Percentiles rank a stretch among this genome's conserved stretches.
Conservation (phyloP, 2,329 filamentous ascomycete species). For the Escovopsis sp. region DNA sequence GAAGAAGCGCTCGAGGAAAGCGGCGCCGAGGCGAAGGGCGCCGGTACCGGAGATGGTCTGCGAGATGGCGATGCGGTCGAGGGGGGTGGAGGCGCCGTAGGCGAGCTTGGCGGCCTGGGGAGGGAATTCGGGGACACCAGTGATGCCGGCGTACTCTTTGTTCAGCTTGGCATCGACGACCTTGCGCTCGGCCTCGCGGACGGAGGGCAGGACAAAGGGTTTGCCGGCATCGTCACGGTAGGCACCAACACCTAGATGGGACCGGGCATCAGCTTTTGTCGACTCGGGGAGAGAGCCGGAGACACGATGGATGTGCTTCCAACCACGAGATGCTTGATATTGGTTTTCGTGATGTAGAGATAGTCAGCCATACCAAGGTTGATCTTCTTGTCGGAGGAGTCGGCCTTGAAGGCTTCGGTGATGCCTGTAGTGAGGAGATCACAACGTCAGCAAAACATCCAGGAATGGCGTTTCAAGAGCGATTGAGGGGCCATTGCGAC, state of each 20-base stretch:
- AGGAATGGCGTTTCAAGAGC: not conserved
- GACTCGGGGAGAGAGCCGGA: conserved; percentile 1
- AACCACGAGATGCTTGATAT: too few relatives aligned
- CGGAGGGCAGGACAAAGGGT: conserved; percentile 92
- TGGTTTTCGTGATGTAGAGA: conserved; percentile 4
- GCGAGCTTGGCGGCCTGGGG: conserved; percentile 81
- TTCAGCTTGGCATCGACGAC: conserved; percentile 64
- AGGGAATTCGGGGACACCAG: conserved; percentile 87
- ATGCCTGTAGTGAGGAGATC: conserved; percentile 43
- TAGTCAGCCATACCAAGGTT: conserved; percentile 55
- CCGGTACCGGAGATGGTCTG: conserved; percentile 98
- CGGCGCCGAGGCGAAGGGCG: conserved; percentile 84
- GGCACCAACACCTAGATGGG: conserved; percentile 63
- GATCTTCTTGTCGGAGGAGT: conserved; percentile 88
- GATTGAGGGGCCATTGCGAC: not conserved
- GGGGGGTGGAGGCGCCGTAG: conserved; percentile 65
- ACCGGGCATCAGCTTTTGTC: conserved; percentile 3
- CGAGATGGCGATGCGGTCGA: conserved; percentile 75
- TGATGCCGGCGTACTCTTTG: conserved; percentile 98
- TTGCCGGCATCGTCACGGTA: conserved; percentile 98
- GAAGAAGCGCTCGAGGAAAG: conserved; percentile 85
- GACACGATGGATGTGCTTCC: too few relatives aligned
- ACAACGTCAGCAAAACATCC: conserved; percentile 11
- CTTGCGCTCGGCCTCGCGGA: conserved; percentile 76
- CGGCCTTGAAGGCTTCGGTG: conserved; percentile 98